Evolutionary conservation across 768 basidiomycete species (phyloP), one percentile per base, ranked within the genome.

Genomic region (Mycena galopus): DNA sequence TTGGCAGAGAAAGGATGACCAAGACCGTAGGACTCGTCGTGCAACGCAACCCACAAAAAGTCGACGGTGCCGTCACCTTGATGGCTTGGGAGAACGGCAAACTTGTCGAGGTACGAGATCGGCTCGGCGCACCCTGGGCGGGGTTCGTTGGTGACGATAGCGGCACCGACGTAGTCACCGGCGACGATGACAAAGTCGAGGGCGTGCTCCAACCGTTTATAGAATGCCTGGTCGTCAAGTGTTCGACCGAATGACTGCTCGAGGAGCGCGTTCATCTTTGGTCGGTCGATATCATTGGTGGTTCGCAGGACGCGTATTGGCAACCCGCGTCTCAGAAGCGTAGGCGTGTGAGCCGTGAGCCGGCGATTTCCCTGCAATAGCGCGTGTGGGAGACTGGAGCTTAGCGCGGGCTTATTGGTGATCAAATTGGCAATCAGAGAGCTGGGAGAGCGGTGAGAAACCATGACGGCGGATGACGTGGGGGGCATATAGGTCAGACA

Each of bases 21-120:
- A 21, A 98, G 90, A 25, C 98, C 98, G 77, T 97, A 99, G 11
- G 98, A 96, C 83, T 99, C 98, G 81, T 99, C 98, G 76, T 99
- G 96, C 60, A 99, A 84, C 19, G 97, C 97, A 51, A 98, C 97
- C 98, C 98, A 99, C 42, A 99, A 86, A 85, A 99, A 99, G 84
- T 99, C 98, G 69, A 99, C 98, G 0, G 98, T 99, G 21, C 98
- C 98, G 78, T 99, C 97, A 25, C 98, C 98, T 82, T 99, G 98
- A 79, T 98, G 92, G 71, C 87, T 92, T 3, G 98, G 98, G 44
- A 97, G 87, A 47, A 99, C 96, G 19, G 97, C 97, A 80, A 99
- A 99, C 84, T 99, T 99, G 87, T 99, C 98, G 58, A 99, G 90
- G 83, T 99, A 99, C 19, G 94, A 92, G 71, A 97, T 91, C 8